Conservation (phyloP, 2,329 filamentous ascomycete species). For the Penicillium expansum region DNA sequence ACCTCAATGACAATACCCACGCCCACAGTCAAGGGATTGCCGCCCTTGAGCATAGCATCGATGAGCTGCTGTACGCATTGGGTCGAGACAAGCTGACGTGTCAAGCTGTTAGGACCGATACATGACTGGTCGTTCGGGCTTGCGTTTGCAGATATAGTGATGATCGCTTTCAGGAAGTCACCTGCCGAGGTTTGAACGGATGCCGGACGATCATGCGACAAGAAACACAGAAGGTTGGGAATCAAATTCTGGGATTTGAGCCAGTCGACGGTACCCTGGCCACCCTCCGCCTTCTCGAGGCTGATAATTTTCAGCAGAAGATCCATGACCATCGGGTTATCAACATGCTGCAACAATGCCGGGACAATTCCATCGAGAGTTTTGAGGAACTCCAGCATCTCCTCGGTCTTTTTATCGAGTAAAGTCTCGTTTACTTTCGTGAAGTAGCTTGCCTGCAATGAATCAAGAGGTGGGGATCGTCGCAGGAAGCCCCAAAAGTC, state of each 20-base stretch:
- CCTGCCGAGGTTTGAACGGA: conserved; percentile 94
- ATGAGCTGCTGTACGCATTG: conserved; percentile 82
- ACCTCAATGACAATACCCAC: conserved; percentile 98
- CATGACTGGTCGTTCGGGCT: conserved; percentile 98
- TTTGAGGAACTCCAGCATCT: conserved; percentile 90
- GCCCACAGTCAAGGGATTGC: conserved; percentile 90
- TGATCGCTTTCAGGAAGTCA: conserved; percentile 97
- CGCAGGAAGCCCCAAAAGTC: conserved; percentile 91
- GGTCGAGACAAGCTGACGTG: conserved; percentile 86
- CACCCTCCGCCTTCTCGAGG: conserved; percentile 85
- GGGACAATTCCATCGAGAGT: conserved; percentile 76
- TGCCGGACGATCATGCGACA: conserved; percentile 79
- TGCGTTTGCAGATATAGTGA: conserved; percentile 96
- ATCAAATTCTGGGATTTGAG: conserved; percentile 85
- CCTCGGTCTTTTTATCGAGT: conserved; percentile 95
- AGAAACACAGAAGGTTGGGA: conserved; percentile 78
- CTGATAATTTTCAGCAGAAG: conserved; percentile 94
- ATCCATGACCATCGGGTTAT: conserved; percentile 98
- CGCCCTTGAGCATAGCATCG: conserved; percentile 84
- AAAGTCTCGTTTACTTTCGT: conserved; percentile 98
- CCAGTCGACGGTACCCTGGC: conserved; percentile 96
- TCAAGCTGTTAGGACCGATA: conserved; percentile 95
- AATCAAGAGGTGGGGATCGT: conserved; percentile 79
- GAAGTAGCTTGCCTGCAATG: conserved; percentile 94
- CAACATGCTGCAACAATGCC: conserved; percentile 86